These are phyloP conservation scores for Clitoria ternatea DNA, from an alignment of 306 rosid genomes.

Conservation along the genomic window DNA sequence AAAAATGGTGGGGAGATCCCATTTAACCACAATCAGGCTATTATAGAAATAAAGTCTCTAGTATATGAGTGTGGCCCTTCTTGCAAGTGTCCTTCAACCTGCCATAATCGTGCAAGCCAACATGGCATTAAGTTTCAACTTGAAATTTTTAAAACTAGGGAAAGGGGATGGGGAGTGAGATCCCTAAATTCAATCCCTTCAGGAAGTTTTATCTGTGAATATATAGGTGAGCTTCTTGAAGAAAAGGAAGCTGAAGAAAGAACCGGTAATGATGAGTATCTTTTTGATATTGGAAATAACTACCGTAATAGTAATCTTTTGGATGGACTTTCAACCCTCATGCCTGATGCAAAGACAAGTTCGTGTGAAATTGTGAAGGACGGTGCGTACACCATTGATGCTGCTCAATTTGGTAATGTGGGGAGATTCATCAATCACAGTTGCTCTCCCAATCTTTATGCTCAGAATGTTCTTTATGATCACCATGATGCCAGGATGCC, in stretches of 20 bases:
- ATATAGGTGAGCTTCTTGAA: slow-evolving; percentile 85
- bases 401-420: slow-evolving; percentile 68
- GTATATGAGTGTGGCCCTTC: slow-evolving; percentile 87
- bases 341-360: slow-evolving; percentile 50
- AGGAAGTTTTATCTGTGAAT: slow-evolving; percentile 89
- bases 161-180: slow-evolving; percentile 96
- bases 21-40: slow-evolving; percentile 70
- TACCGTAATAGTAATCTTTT: slow-evolving; percentile 48
- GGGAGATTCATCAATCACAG: slow-evolving; percentile 93
- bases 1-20: slow-evolving; percentile 87
- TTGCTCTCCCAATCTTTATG: slow-evolving; percentile 94
- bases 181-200: slow-evolving; percentile 87
- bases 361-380: slow-evolving; percentile 48
- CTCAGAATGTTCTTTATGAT: slow-evolving; percentile 83
- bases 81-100: slow-evolving; percentile 75
- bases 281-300: slow-evolving; percentile 84
- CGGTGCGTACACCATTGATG: slow-evolving; percentile 80
- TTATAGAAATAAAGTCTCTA: slow-evolving; percentile 79
- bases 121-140: slow-evolving; percentile 75
- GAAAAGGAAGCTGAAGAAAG: slow-evolving; percentile 87
- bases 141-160: slow-evolving; percentile 73
- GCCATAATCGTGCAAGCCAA: slow-evolving; percentile 82
- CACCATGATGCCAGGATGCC: slow-evolving; percentile 84
- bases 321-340: slow-evolving; percentile 65
- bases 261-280: slow-evolving; percentile 81